Percentiles rank a stretch among this genome's conserved stretches.
These are phyloP conservation scores for Aspergillus pseudotamarii DNA, from an alignment of 2,329 filamentous ascomycete species.

Conservation along the genomic window DNA sequence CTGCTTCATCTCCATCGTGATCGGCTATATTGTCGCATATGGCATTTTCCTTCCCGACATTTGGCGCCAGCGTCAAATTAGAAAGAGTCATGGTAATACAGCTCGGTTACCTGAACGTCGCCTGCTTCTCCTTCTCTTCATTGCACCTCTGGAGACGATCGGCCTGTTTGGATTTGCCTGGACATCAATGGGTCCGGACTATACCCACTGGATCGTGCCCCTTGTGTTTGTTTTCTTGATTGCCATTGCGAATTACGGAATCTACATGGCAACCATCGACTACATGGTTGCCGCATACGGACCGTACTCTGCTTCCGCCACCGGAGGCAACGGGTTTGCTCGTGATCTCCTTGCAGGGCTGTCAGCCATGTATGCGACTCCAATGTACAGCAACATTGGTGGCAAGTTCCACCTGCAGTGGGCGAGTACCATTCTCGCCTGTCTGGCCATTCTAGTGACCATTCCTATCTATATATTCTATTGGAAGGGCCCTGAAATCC, in stretches of 20 bases:
- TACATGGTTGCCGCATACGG: constrained; percentile 78
- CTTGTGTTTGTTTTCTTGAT: constrained; percentile 67
- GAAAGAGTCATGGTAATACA: constrained; percentile 49
- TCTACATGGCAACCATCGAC: constrained; percentile 77
- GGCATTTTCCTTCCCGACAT: constrained; percentile 56
- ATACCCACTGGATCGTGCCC: constrained; percentile 68
- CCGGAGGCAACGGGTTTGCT: constrained; percentile 74
- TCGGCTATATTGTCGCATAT: constrained; percentile 61
- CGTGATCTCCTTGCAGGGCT: constrained; percentile 74
- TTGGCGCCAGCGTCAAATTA: constrained; percentile 42
- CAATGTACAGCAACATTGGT: constrained; percentile 60
- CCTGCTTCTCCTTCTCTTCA: constrained; percentile 66
- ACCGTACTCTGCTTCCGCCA: constrained; percentile 72
- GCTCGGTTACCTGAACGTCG: constrained; percentile 63
- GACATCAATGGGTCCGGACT: constrained; percentile 66
- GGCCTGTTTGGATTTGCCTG: constrained; percentile 72
- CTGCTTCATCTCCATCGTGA: constrained; percentile 39
- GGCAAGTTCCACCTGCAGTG: constrained; percentile 51
- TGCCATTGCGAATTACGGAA: constrained; percentile 72
- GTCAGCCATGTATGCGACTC: constrained; percentile 67
- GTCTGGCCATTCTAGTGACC: constrained; percentile 53
- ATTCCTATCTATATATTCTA: constrained; percentile 61
- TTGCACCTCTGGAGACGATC: constrained; percentile 63
- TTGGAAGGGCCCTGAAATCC: constrained; percentile 57
- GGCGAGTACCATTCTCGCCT: constrained; percentile 58